phyloP scores from a whole-genome alignment of 805 yeast species.

The Lipomyces oligophaga region DNA sequence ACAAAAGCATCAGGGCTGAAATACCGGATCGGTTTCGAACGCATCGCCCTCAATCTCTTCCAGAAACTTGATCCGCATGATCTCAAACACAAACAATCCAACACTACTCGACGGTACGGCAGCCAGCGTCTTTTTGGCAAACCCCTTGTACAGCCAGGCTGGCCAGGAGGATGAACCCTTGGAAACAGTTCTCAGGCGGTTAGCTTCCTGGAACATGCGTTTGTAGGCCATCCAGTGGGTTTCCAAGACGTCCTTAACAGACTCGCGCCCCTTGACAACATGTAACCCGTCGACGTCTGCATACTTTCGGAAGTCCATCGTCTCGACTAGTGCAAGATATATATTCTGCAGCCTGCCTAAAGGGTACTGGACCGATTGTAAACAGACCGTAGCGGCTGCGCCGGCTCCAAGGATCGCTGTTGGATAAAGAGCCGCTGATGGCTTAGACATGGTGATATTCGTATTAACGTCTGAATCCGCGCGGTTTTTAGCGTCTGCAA shows the following conservation, averaged over 20 bases:
- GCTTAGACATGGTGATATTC: constrained; percentile 17
- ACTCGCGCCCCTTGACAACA: not conserved
- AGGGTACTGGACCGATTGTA: constrained; percentile 80
- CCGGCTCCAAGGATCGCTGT: constrained; percentile 78
- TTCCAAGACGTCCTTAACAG: not conserved
- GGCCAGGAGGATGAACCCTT: constrained; percentile 8
- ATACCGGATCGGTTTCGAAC: too few species aligned
- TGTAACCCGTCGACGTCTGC: constrained; percentile 32
- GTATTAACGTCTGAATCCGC: not conserved
- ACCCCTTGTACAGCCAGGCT: constrained; percentile 72
- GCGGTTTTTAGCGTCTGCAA: constrained; percentile 11
- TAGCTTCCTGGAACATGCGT: constrained; percentile 62
- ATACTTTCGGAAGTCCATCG: constrained; percentile 56
- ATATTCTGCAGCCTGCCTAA: constrained; percentile 72
- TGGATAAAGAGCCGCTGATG: constrained; percentile 47
- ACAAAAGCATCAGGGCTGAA: too few species aligned
- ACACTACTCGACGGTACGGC: constrained; percentile 86
- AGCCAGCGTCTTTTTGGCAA: constrained; percentile 62
- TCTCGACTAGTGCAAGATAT: constrained; percentile 74
- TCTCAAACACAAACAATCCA: constrained; percentile 80
- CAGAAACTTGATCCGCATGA: constrained; percentile 48
- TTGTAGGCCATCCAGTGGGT: constrained; percentile 70
- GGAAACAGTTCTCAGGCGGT: constrained; percentile 39
- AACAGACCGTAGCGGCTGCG: constrained; percentile 73
- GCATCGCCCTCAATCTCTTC: constrained; percentile 15